A percentile compares a stretch with the other conserved stretches of the same genome.
Conservation (phyloP, 352 stramenopile species). For the Peronospora belbahrii region DNA sequence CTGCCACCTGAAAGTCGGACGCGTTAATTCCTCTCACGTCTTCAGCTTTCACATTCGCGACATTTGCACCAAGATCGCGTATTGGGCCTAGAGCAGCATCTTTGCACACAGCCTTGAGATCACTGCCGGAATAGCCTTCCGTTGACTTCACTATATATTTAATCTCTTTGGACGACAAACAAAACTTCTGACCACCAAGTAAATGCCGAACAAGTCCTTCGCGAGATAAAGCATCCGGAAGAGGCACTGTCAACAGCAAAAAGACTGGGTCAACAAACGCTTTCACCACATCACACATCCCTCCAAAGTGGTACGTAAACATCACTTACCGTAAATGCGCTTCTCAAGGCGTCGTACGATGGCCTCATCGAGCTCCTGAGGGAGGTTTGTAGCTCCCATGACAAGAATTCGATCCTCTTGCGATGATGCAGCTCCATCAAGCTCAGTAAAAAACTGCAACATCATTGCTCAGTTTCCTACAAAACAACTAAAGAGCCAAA, state of each 20-base stretch:
- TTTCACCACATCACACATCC: too few species aligned
- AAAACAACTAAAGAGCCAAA: background rate
- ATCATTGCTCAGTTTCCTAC: background rate
- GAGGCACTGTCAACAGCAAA: slow-evolving; percentile 45
- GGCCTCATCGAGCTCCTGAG: slow-evolving; percentile 80
- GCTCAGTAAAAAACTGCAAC: slow-evolving; percentile 78
- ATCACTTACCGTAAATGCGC: slow-evolving; percentile 74
- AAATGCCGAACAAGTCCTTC: slow-evolving; percentile 55
- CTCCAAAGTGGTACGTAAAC: background rate
- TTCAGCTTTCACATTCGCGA: slow-evolving; percentile 49
- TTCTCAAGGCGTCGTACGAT: slow-evolving; percentile 83
- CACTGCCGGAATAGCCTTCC: slow-evolving; percentile 78
- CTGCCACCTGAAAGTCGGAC: slow-evolving; percentile 47
- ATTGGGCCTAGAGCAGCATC: slow-evolving; percentile 90
- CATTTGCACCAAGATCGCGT: slow-evolving; percentile 55
- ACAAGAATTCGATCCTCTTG: slow-evolving; percentile 77
- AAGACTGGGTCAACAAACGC: background rate
- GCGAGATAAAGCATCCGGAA: slow-evolving; percentile 47
- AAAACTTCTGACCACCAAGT: slow-evolving; percentile 44
- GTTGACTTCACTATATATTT: slow-evolving; percentile 61
- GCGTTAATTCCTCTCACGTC: slow-evolving; percentile 56
- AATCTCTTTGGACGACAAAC: slow-evolving; percentile 51
- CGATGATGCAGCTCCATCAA: slow-evolving; percentile 70
- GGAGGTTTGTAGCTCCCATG: slow-evolving; percentile 84
- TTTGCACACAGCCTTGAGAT: slow-evolving; percentile 91